Conservation (phyloP, 495 filamentous ascomycete species). For the Clavariopsis aquatica region DNA sequence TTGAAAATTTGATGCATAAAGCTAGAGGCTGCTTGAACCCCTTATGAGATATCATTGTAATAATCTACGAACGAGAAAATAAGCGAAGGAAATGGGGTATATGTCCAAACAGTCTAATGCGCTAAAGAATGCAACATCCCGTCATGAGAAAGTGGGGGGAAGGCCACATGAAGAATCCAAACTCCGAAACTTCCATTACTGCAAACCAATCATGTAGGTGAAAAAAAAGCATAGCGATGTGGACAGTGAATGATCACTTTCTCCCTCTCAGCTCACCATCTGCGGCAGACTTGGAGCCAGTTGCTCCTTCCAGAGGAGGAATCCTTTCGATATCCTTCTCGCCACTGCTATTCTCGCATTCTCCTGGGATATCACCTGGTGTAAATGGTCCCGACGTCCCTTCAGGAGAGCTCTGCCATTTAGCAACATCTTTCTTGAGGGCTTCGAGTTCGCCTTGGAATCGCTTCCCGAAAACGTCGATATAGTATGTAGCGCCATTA, state of each 20-base stretch:
- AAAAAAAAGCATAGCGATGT: not conserved
- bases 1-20: no score
- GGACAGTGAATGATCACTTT: slow-evolving; percentile 13
- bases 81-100: slow-evolving; percentile 28
- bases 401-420: slow-evolving; percentile 67
- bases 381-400: slow-evolving; percentile 9
- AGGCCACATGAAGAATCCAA: not conserved
- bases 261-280: slow-evolving; percentile 18
- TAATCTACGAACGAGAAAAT: not conserved
- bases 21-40: no score
- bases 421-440: slow-evolving; percentile 83
- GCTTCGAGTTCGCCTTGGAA: slow-evolving; percentile 96
- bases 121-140: slow-evolving; percentile 3
- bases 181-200: slow-evolving; percentile 3
- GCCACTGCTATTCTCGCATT: not conserved
- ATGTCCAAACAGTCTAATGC: slow-evolving; percentile 7
- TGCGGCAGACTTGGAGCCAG: slow-evolving; percentile 11
- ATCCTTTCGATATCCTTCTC: slow-evolving; percentile 21
- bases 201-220: not conserved
- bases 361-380: not conserved
- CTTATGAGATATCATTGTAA: not conserved
- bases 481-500: slow-evolving; percentile 95
- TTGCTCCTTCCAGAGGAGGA: slow-evolving; percentile 30
- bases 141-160: not conserved
- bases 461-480: slow-evolving; percentile 92